Evolutionary conservation across 1,284 basidiomycete species (phyloP).

Genomic region (Trichosporon faecale): DNA sequence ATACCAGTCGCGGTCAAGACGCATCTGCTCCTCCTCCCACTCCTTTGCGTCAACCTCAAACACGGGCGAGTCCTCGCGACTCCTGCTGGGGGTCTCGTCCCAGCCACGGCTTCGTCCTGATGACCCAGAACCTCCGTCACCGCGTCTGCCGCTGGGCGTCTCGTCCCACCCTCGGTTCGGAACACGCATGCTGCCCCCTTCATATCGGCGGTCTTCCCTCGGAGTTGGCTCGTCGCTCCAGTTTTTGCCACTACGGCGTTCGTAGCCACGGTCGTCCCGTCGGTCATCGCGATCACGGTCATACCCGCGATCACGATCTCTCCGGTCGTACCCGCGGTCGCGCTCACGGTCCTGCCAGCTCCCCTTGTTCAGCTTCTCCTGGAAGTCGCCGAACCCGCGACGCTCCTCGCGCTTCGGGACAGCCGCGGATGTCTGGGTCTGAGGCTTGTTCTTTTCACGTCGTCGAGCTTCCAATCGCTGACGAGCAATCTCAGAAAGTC

Average conservation of each 20-base stretch:
- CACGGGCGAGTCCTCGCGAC: slow-evolving; percentile 54
- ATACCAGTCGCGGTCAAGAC: slow-evolving; percentile 91
- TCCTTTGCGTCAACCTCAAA: slow-evolving; percentile 60
- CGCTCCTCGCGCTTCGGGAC: slow-evolving; percentile 29
- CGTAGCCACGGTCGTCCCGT: slow-evolving; percentile 20
- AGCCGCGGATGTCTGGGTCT: slow-evolving; percentile 31
- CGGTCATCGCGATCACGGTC: slow-evolving; percentile 28
- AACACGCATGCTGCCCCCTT: slow-evolving; percentile 74
- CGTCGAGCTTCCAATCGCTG: slow-evolving; percentile 72
- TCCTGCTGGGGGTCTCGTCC: slow-evolving; percentile 80
- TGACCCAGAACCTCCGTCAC: slow-evolving; percentile 45
- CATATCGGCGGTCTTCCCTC: slow-evolving; percentile 60
- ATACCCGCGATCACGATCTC: slow-evolving; percentile 29
- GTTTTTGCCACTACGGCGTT: slow-evolving; percentile 32
- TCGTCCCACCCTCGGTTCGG: slow-evolving; percentile 88
- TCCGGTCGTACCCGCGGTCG: slow-evolving; percentile 27
- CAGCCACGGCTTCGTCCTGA: slow-evolving; percentile 54
- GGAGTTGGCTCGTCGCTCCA: slow-evolving; percentile 61
- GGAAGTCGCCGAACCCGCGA: slow-evolving; percentile 49
- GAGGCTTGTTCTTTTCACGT: slow-evolving; percentile 61
- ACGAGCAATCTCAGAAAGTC: slow-evolving; percentile 71
- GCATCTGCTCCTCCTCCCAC: slow-evolving; percentile 92
- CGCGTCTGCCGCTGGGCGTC: slow-evolving; percentile 61
- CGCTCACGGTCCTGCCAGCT: slow-evolving; percentile 56
- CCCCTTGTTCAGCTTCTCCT: slow-evolving; percentile 44